phyloP scores from a whole-genome alignment of 495 filamentous ascomycete genomes.

The Hypoxylon fuscum region DNA sequence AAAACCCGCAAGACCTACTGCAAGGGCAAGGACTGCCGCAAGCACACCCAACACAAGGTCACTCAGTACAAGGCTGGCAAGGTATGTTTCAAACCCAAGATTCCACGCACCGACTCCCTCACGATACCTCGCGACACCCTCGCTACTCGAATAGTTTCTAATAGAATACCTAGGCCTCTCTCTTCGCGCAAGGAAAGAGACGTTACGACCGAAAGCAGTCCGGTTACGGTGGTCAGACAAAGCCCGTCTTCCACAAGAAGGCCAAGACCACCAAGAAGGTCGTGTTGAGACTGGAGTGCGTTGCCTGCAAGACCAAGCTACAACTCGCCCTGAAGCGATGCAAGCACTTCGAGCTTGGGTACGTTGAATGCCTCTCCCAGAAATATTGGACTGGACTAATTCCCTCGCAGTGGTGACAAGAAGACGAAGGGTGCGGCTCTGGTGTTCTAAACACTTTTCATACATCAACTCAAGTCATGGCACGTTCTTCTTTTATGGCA shows the following conservation, averaged over 20 bases:
- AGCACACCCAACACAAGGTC: conserved; percentile 75
- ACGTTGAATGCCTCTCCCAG: conserved; percentile 53
- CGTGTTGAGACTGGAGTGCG: conserved; percentile 96
- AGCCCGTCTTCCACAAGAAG: conserved; percentile 93
- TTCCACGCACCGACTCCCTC: not conserved
- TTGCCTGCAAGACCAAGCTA: conserved; percentile 96
- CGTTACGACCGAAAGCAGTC: conserved; percentile 99
- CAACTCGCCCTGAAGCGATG: conserved; percentile 97
- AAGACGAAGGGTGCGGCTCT: conserved; percentile 99
- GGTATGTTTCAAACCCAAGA: conserved; percentile 46
- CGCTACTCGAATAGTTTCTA: conserved; percentile 15
- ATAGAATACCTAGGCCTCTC: conserved; percentile 57
- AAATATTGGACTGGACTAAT: not conserved
- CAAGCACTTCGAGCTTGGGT: conserved; percentile 99
- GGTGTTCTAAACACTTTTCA: conserved; percentile 79
- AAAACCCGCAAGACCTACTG: conserved; percentile 85
- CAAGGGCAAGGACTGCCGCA: conserved; percentile 93
- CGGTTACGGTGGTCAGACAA: conserved; percentile 99
- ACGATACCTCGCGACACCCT: not conserved
- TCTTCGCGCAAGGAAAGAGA: conserved; percentile 98
- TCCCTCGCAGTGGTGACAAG: conserved; percentile 90
- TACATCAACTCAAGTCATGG: conserved; percentile 32
- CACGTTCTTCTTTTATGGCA: conserved; percentile 41
- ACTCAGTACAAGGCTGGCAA: conserved; percentile 97
- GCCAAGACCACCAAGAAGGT: conserved; percentile 99